Base-by-base conservation (phyloP, 768 basidiomycete species). In the Leccinum subgranulosum region DNA sequence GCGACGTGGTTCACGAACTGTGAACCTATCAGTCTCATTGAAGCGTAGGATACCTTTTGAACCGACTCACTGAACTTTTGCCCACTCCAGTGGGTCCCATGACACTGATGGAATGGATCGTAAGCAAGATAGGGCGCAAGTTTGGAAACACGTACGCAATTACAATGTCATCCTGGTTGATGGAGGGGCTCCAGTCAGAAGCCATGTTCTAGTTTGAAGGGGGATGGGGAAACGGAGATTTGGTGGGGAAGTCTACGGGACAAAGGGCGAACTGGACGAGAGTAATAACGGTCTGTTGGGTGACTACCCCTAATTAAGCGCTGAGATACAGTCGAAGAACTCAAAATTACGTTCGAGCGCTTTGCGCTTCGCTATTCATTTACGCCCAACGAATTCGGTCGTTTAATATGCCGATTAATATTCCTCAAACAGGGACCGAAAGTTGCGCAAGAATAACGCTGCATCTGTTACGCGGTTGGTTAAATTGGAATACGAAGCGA, bases 41-140 rank as follows among this genome's bases (percentile, higher is more conserved):
- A 12, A 36, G 7, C 1, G 3, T 41, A 17, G 19, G 19, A 3
- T 53, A 5, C 25, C 9, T 17, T 7, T 2, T 2, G 5, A 12
- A 49, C 10, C n/a, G 15, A 62, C 64, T 59, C 51, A 62, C 64
- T 4, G 64, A 66, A 47, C 64, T 64, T 41, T 65, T 64, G 1
- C 64, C 63, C 4, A 36, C 41, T 3, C 63, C 60, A 5, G 64
- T 65, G 17, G 49, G 41, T 2, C 64, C 64, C 64, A 64, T 64
- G 14, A 64, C 55, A 17, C 64, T 64, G 29, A 49, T 15, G 27
- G 29, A 27, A 47, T 17, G 17, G 1, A 6, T n/a, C 8, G 27
- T 17, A 10, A 58, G 41, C 17, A 11, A 45, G 19, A 45, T 28
- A 8, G 29, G 50, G n/a, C 10, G 3, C n/a, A 29, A 21, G 1